Evolutionary conservation across 2,329 filamentous ascomycete genomes (phyloP).

Genomic region (Colletotrichum viniferum): DNA sequence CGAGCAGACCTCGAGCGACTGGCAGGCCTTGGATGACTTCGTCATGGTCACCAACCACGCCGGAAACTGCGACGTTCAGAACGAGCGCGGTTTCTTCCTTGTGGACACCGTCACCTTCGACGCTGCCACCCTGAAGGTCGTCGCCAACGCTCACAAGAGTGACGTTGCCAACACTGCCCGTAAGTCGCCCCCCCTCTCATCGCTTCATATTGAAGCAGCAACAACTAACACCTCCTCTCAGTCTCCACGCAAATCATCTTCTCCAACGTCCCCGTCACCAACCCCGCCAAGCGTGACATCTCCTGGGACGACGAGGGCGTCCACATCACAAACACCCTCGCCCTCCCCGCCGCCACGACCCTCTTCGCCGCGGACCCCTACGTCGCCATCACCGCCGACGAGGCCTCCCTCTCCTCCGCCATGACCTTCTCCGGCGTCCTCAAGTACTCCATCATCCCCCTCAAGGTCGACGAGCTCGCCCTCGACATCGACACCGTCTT

Average conservation of each 20-base stretch:
- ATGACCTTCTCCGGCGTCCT: constrained; percentile 26
- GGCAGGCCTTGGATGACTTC: constrained; percentile 24
- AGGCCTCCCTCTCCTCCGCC: constrained; percentile 23
- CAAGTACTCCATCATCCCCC: constrained; percentile 23
- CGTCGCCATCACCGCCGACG: constrained; percentile 25
- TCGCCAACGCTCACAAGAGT: constrained; percentile 26
- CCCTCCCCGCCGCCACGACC: constrained; percentile 22
- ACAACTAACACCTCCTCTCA: not conserved
- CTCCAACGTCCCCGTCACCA: constrained; percentile 21
- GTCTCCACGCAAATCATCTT: constrained; percentile 24
- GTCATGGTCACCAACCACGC: constrained; percentile 28
- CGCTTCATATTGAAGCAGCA: not conserved
- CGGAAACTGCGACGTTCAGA: constrained; percentile 24
- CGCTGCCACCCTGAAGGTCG: constrained; percentile 19
- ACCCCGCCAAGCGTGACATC: constrained; percentile 23
- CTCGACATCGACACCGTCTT: constrained; percentile 26
- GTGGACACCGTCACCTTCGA: constrained; percentile 21
- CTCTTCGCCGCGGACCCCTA: constrained; percentile 22
- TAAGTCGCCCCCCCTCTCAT: not conserved
- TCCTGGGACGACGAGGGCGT: constrained; percentile 23
- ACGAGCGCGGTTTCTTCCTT: constrained; percentile 27
- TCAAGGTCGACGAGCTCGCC: constrained; percentile 24
- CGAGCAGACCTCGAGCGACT: constrained; percentile 23
- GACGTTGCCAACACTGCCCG: constrained; percentile 26
- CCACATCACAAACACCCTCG: constrained; percentile 23